phyloP scores from a whole-genome alignment of 257 asterid genomes.

The Nicotiana sylvestris region DNA sequence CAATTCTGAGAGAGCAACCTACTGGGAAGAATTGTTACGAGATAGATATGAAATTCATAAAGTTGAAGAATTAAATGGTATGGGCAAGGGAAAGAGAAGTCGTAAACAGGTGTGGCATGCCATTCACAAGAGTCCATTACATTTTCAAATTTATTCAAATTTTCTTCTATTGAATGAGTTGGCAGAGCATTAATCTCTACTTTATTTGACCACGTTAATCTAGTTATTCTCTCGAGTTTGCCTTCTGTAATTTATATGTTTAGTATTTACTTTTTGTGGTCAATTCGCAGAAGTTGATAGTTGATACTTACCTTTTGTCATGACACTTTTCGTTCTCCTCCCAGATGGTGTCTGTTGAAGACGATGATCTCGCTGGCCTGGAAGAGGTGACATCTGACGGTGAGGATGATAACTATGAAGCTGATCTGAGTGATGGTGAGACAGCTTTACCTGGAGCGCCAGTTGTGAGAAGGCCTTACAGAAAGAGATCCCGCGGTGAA shows the following conservation, averaged over 20 bases:
- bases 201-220: neutral
- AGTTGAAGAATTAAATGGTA: conserved; percentile 74
- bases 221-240: neutral
- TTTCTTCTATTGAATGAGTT: conserved; percentile 12
- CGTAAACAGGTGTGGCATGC: conserved; percentile 65
- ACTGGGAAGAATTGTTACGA: conserved; percentile 89
- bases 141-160: neutral
- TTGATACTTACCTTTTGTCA: neutral
- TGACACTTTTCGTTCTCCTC: conserved; percentile 22
- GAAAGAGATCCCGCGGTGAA: conserved; percentile 76
- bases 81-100: conserved; percentile 99
- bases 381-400: conserved; percentile 96
- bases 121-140: neutral
- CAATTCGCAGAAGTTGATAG: neutral
- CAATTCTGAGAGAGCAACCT: conserved; percentile 68
- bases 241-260: neutral
- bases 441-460: conserved; percentile 63
- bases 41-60: conserved; percentile 86
- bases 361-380: conserved; percentile 94
- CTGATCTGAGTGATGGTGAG: conserved; percentile 86
- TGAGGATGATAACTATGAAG: conserved; percentile 95
- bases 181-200: neutral
- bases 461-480: conserved; percentile 53
- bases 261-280: neutral
- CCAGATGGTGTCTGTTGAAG: conserved; percentile 97